Evolutionary conservation across 2,329 filamentous ascomycete genomes (phyloP), one percentile per base, ranked within the genome.

Genomic region (Dothideomycetidae sp.): DNA sequence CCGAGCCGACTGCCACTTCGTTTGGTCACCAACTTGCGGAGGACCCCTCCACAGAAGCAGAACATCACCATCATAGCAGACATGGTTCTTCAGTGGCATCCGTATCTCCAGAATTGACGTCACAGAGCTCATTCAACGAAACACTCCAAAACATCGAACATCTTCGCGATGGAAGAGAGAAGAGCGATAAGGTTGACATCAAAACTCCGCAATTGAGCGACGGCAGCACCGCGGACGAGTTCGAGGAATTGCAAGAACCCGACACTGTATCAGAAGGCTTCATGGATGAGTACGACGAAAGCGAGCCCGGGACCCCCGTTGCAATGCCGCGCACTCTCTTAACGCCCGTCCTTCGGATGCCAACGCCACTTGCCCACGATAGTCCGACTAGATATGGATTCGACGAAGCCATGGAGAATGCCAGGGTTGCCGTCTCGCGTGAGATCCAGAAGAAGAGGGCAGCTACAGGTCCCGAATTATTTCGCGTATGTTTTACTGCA

Each of bases 301-400:
- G 37, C 12, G 37, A 38, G n/a, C 38, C 40, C 18, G 33, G 23
- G 19, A 44, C 42, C 2, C 40, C 42, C 7, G 3, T 33, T 11
- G 31, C 37, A n/a, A 32, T 30, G 9, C 38, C 39, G 12, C 39
- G 7, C n/a, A 4, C 36, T 10, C 34, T 26, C n/a, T 21, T 37
- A 16, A 35, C 40, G 5, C 31, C 40, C 10, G 29, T 41, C 7
- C 38, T 44, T 17, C 41, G 41, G 10, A 31, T 31, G 7, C 43
- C 43, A 12, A 33, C 41, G 15, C 40, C 42, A 14, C 26, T 45
- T n/a, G 29, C 31, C 1, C 33, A 41, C 23, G 43, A 45, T 31
- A 45, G 43, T 31, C 43, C 43, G 17, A 45, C 41, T 23, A 42
- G 42, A 26, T 45, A 45, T 28, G 43, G 43, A 11, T 31, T 45